Evolutionary conservation across 2,329 filamentous ascomycete species (phyloP), one percentile per base, ranked within the genome.

Genomic region (Exophiala spinifera): DNA sequence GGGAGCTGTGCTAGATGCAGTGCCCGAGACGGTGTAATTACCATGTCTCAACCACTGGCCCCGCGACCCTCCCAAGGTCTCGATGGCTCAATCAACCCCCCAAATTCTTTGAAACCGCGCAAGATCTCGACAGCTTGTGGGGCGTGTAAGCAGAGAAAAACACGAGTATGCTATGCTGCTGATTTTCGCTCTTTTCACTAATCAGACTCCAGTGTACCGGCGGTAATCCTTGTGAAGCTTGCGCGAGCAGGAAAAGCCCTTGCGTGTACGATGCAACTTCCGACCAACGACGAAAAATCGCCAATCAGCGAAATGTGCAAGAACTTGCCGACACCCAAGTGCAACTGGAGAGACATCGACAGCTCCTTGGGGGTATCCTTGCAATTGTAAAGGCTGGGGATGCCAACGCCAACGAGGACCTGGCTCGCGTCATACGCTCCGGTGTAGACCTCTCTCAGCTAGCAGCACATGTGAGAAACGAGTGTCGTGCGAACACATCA

Each of bases 41-140:
- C 28, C 36, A 64, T 64, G 62, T 64, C 62, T 48, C 56, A 60
- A 53, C 56, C 57, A 25, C 23, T 64, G 40, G 56, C 57, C 19
- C 60, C 62, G 28, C 60, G 61, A 4, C 56, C 54, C 7, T 21
- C 36, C 13, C 50, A 44, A 15, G 46, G 15, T 46, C 31, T 4
- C 34, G 48, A 46, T 7, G 33, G 33, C 13, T 11, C 45, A 17
- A 23, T 37, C 10, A 19, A 51, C 19, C 21, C 44, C 10, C 46
- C 48, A 14, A 28, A 45, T 23, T 45, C 59, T n/a, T 53, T 54
- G 25, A 57, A 57, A 20, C 36, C 52, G 20, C 55, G 61, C 20
- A 64, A 64, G 40, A 64, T 64, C n/a, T 64, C 62, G 8, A 64
- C 61, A 11, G 62, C 62, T 2, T 64, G 62, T 42, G 55, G 61